These are phyloP conservation scores for Spergularia marina DNA, from an alignment of 148 eudicot species.

Conservation along the genomic window DNA sequence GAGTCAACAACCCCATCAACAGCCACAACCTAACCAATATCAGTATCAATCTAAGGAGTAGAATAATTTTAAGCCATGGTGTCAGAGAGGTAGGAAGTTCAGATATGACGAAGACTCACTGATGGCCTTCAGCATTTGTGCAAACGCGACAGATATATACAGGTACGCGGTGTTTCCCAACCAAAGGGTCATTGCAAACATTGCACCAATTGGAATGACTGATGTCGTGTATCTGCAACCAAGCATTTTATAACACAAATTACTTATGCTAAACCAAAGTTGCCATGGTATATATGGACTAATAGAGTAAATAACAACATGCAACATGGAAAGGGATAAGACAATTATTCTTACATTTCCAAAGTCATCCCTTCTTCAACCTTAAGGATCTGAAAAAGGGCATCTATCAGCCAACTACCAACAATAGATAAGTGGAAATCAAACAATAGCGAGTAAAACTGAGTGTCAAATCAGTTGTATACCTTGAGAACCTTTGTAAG, in stretches of 20 bases:
- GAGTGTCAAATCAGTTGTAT: constrained; percentile 12
- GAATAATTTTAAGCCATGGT: neutral
- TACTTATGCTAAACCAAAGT: neutral
- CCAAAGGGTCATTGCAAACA: constrained; percentile 99
- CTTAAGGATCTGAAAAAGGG: constrained; percentile 63
- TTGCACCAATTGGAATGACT: constrained; percentile 94
- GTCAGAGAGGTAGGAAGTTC: neutral
- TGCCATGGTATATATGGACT: neutral
- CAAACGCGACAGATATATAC: constrained; percentile 96
- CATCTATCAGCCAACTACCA: neutral
- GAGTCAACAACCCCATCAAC: neutral
- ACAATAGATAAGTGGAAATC: neutral
- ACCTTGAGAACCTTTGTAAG: constrained; percentile 93
- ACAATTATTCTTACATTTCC: constrained; percentile 70
- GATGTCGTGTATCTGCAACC: constrained; percentile 73
- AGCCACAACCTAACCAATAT: neutral
- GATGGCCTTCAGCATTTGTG: constrained; percentile 98
- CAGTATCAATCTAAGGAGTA: neutral
- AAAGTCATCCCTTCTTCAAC: constrained; percentile 97
- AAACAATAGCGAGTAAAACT: constrained; percentile 6
- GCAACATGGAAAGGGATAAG: neutral
- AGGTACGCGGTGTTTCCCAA: constrained; percentile 97
- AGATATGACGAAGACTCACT: constrained; percentile 54
- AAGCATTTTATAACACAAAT: neutral
- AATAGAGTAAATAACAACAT: neutral